Percentiles rank a stretch among this genome's conserved stretches.
These are phyloP conservation scores for Osmanthus fragrans DNA, from an alignment of 257 asterid species.

Conservation along the genomic window DNA sequence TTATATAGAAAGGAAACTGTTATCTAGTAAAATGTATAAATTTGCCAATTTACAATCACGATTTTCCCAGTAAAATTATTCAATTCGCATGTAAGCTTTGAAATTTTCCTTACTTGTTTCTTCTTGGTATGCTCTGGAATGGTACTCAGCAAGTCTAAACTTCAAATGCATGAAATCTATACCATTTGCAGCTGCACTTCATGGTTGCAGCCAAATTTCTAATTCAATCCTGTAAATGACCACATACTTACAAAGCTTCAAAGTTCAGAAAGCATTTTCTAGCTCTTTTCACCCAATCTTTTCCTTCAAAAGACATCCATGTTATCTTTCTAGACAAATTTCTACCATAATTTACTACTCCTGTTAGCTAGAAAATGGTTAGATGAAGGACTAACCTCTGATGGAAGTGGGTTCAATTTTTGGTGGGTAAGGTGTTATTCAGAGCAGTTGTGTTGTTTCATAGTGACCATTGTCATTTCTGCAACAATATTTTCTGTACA, in stretches of 20 bases:
- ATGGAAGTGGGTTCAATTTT: not conserved
- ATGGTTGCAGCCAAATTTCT: not conserved
- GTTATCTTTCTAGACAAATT: not conserved
- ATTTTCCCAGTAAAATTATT: not conserved
- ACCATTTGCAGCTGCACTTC: not conserved
- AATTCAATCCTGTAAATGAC: not conserved
- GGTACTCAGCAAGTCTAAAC: not conserved
- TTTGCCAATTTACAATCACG: not conserved
- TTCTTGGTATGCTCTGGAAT: not conserved
- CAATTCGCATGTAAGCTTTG: not conserved
- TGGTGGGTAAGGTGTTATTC: conserved; percentile 4
- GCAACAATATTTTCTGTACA: not conserved
- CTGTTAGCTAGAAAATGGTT: conserved; percentile 10
- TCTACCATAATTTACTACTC: not conserved
- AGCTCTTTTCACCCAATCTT: not conserved
- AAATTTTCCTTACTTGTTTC: not conserved
- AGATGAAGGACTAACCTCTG: conserved; percentile 1
- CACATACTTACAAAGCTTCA: not conserved
- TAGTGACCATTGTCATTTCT: not conserved
- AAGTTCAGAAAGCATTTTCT: not conserved
- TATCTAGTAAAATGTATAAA: not conserved
- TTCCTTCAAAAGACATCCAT: conserved; percentile 2
- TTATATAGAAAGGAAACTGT: not conserved
- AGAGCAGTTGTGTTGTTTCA: not conserved
- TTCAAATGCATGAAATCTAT: not conserved